phyloP scores from a whole-genome alignment of 257 asterid genomes.

The Cinchona pubescens region DNA sequence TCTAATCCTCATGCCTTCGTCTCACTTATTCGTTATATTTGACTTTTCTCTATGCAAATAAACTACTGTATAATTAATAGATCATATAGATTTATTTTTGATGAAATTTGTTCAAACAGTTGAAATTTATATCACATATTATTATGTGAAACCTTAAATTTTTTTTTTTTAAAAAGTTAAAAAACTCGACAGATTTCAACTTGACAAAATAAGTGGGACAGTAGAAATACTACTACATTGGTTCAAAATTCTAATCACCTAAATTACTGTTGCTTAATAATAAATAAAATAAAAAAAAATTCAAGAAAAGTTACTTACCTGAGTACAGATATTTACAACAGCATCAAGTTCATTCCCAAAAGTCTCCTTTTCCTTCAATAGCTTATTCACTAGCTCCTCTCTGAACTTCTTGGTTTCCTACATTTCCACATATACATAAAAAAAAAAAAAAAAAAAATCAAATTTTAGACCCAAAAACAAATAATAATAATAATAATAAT shows the following conservation, averaged over 20 bases:
- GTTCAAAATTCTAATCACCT: background rate
- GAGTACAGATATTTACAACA: conserved; percentile 48
- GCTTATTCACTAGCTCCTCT: conserved; percentile 44
- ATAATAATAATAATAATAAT: too few relatives aligned
- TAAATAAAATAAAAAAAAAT: background rate
- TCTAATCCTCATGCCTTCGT: background rate
- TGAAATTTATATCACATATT: too few relatives aligned
- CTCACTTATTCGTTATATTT: too few relatives aligned
- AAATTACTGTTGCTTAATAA: background rate
- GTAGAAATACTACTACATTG: too few relatives aligned
- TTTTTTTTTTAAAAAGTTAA: too few relatives aligned
- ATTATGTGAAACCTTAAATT: too few relatives aligned
- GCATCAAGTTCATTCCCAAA: conserved; percentile 49
- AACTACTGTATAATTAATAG: too few relatives aligned
- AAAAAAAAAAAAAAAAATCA: background rate
- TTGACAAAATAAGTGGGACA: too few relatives aligned
- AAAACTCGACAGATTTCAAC: too few relatives aligned
- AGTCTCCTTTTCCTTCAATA: conserved; percentile 45
- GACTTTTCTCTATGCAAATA: too few relatives aligned
- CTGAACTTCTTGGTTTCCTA: conserved; percentile 62
- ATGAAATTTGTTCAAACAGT: too few relatives aligned
- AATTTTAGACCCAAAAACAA: background rate
- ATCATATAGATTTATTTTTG: too few relatives aligned
- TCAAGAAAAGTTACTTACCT: conserved; percentile 22
- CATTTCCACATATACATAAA: background rate